Conservation (phyloP, 2,329 filamentous ascomycete species). For the Epicoccum nigrum region DNA sequence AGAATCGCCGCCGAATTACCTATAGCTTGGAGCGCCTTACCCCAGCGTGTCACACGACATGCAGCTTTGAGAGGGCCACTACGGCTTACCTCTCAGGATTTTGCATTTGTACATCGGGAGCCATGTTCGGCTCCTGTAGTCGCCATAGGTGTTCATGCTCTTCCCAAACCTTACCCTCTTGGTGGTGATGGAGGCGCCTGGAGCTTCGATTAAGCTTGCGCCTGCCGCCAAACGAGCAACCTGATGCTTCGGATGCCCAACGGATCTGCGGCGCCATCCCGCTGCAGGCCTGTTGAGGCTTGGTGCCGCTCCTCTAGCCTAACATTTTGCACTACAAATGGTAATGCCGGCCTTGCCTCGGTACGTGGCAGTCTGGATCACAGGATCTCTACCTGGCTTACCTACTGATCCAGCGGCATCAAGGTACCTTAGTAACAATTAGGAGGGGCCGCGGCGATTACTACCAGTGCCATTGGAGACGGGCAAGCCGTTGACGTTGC, state of each 20-base stretch:
- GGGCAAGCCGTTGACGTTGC: conserved; percentile 10
- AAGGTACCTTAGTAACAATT: neutral
- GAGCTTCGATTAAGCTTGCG: conserved; percentile 3
- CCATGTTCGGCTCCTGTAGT: too few species aligned
- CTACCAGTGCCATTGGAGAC: conserved; percentile 6
- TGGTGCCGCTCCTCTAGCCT: conserved; percentile 17
- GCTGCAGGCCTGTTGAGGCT: conserved; percentile 22
- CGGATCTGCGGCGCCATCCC: conserved; percentile 32
- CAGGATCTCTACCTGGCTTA: conserved; percentile 3
- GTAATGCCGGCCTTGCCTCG: conserved; percentile 25
- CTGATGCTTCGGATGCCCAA: conserved; percentile 13
- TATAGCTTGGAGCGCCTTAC: neutral
- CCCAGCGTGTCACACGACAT: conserved; percentile 5
- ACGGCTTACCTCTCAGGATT: neutral
- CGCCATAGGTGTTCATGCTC: too few species aligned
- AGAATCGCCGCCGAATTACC: conserved; percentile 7
- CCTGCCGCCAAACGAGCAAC: conserved; percentile 12
- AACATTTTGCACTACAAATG: conserved; percentile 10
- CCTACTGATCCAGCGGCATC: neutral
- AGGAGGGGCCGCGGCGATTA: conserved; percentile 5
- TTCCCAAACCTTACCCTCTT: neutral
- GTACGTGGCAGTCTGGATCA: conserved; percentile 10
- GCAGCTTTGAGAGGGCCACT: neutral
- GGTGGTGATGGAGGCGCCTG: neutral
- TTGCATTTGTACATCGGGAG: neutral